Evolutionary conservation across 2,329 filamentous ascomycete species (phyloP).

Genomic region (Talaromyces atroroseus): DNA sequence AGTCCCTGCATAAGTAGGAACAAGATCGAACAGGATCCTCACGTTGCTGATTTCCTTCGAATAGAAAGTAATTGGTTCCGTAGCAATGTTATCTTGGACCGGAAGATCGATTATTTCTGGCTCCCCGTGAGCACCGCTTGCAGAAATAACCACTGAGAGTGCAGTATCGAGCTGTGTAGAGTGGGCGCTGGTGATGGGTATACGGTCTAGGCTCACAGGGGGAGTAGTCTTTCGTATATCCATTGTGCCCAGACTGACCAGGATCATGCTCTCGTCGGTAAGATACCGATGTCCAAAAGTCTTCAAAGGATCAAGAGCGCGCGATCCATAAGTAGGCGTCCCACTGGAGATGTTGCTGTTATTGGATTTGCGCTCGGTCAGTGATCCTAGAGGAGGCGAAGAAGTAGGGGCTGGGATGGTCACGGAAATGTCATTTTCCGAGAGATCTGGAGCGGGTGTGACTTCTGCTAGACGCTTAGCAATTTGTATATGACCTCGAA

Average conservation of each 20-base stretch:
- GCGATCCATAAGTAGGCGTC: background rate
- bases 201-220: conserved; percentile 79
- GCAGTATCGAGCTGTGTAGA: conserved; percentile 91
- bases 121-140: conserved; percentile 77
- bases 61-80: conserved; percentile 87
- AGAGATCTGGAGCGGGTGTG: conserved; percentile 38
- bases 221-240: conserved; percentile 77
- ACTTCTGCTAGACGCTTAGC: conserved; percentile 62
- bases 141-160: conserved; percentile 83
- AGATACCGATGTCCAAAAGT: conserved; percentile 95
- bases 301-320: conserved; percentile 66
- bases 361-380: conserved; percentile 41
- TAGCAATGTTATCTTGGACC: conserved; percentile 87
- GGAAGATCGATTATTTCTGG: conserved; percentile 86
- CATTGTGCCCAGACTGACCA: conserved; percentile 92
- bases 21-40: conserved; percentile 87
- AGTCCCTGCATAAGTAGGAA: conserved; percentile 85
- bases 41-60: conserved; percentile 72
- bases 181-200: conserved; percentile 82
- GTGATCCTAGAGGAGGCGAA: conserved; percentile 31
- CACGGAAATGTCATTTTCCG: conserved; percentile 28
- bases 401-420: conserved; percentile 34
- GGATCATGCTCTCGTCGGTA: conserved; percentile 77
- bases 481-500: conserved; percentile 82
- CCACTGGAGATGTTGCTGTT: conserved; percentile 37